These are phyloP conservation scores for Loxodes magnus DNA, from an alignment of 73 alveolate species.

Conservation along the genomic window DNA sequence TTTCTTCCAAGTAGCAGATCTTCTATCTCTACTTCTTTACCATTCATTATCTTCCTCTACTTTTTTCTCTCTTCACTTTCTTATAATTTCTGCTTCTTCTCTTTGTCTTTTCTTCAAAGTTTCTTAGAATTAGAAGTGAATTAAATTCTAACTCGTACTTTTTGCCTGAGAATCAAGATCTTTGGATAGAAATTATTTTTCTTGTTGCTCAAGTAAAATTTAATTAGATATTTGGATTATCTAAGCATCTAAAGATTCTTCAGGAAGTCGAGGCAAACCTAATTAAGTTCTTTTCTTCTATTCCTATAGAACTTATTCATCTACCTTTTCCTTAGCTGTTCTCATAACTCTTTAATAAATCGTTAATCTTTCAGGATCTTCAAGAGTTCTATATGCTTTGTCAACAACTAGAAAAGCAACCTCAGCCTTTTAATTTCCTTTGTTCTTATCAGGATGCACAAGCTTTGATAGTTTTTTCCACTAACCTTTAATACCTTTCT, in stretches of 20 bases:
- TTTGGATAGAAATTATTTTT: neutral
- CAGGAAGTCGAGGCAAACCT: constrained; percentile 74
- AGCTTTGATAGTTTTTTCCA: constrained; percentile 54
- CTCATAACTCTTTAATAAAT: constrained; percentile 76
- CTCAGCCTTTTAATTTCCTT: constrained; percentile 68
- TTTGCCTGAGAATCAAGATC: neutral
- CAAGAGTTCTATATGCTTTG: constrained; percentile 75
- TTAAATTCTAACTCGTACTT: constrained; percentile 58
- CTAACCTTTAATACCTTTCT: too few species aligned
- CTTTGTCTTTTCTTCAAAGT: constrained; percentile 87
- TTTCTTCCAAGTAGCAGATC: constrained; percentile 88
- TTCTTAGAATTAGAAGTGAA: constrained; percentile 75
- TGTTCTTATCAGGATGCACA: constrained; percentile 92
- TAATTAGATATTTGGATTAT: too few species aligned
- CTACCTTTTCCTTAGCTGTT: constrained; percentile 91
- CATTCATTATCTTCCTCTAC: constrained; percentile 80
- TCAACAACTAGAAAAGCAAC: constrained; percentile 85
- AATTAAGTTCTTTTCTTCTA: constrained; percentile 54
- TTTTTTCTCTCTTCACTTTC: constrained; percentile 52
- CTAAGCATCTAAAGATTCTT: constrained; percentile 49
- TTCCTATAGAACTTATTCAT: constrained; percentile 62
- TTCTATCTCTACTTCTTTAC: constrained; percentile 87
- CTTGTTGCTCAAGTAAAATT: neutral
- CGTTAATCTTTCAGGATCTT: constrained; percentile 70
- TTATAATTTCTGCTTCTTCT: constrained; percentile 69